These are phyloP conservation scores for Panellus pusillus DNA, from an alignment of 768 basidiomycete species.

Conservation along the genomic window DNA sequence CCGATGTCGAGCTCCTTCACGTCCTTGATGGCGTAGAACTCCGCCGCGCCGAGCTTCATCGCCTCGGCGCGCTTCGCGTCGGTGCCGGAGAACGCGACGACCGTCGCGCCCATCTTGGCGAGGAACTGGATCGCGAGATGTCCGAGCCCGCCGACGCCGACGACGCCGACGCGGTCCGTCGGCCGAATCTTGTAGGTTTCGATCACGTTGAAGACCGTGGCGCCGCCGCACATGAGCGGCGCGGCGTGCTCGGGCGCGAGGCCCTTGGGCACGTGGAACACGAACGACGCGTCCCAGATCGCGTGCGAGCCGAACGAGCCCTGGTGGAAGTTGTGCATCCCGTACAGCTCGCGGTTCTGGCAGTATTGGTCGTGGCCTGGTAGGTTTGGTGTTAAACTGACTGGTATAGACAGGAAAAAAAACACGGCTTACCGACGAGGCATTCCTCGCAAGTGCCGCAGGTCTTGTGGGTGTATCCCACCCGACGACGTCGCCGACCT, in stretches of 20 bases:
- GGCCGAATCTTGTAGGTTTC: conserved; percentile 25
- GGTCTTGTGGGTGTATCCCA: conserved; percentile 27
- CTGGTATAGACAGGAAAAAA: neutral
- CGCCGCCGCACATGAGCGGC: conserved; percentile 22
- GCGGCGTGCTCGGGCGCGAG: conserved; percentile 30
- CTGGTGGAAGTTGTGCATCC: conserved; percentile 31
- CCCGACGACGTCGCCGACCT: conserved; percentile 15
- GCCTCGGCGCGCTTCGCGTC: conserved; percentile 36
- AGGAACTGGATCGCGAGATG: conserved; percentile 41
- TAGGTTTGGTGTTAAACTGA: neutral
- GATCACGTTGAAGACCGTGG: conserved; percentile 21
- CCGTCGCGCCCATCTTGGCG: conserved; percentile 38
- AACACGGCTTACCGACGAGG: conserved; percentile 21
- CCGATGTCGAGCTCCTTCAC: conserved; percentile 26
- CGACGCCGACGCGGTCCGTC: conserved; percentile 34
- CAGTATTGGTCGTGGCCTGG: conserved; percentile 16
- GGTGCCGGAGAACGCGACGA: conserved; percentile 36
- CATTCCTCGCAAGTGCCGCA: conserved; percentile 36
- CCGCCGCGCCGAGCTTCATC: conserved; percentile 31
- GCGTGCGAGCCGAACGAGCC: conserved; percentile 27
- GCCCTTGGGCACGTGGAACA: conserved; percentile 35
- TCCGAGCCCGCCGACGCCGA: conserved; percentile 38
- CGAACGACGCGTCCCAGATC: conserved; percentile 32
- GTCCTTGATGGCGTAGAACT: conserved; percentile 35
- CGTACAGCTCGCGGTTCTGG: conserved; percentile 21